phyloP scores from a whole-genome alignment of 106 monocot species.

The Gastrodia elata region DNA sequence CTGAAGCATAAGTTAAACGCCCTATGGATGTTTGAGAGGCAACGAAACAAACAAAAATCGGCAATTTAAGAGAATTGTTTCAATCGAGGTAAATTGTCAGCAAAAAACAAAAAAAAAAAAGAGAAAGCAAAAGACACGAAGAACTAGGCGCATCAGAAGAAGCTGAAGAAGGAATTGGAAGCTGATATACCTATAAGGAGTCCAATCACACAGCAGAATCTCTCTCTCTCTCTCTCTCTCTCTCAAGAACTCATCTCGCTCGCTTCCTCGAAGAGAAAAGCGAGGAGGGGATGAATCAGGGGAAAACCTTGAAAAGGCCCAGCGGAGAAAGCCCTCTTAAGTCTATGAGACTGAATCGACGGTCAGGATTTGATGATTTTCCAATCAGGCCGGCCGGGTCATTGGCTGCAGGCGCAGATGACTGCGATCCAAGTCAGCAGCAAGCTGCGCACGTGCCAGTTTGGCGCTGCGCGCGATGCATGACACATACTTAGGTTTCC shows the following conservation, averaged over 20 bases:
- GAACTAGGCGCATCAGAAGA: neutral
- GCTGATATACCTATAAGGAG: neutral
- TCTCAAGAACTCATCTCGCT: neutral
- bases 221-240: conserved; percentile 8
- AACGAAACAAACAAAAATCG: neutral
- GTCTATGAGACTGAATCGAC: neutral
- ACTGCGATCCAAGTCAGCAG: conserved; percentile 1
- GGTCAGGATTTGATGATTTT: neutral
- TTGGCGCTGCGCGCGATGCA: neutral
- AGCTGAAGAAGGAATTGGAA: neutral
- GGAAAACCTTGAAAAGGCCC: neutral
- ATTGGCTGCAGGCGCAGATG: neutral
- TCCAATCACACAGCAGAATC: neutral
- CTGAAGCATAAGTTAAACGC: neutral
- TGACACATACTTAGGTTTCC: neutral
- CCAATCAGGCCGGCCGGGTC: neutral
- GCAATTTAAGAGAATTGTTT: neutral
- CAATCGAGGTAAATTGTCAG: neutral
- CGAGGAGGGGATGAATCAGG: neutral
- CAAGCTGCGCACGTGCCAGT: conserved; percentile 1
- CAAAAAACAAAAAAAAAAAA: too few species aligned
- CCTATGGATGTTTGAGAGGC: neutral
- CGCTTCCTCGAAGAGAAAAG: neutral
- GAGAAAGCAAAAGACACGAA: too few species aligned
- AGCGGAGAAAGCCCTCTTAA: neutral